Evolutionary conservation across 2,329 filamentous ascomycete species (phyloP).

Genomic region (Sporothrix inflata): DNA sequence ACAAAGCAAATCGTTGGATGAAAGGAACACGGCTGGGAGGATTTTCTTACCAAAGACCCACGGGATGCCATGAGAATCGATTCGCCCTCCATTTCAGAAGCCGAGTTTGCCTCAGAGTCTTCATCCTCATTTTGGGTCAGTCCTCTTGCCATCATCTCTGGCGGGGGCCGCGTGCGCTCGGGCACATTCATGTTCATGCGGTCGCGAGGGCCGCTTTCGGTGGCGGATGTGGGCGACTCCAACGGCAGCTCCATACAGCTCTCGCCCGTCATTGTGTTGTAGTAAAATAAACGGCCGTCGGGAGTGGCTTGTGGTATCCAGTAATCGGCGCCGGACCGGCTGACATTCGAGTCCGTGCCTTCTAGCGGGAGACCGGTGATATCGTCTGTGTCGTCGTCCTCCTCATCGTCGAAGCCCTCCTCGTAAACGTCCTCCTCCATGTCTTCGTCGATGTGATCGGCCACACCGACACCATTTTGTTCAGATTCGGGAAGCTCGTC

Average conservation of each 20-base stretch:
- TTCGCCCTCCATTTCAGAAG: conserved; percentile 81
- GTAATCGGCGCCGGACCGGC: conserved; percentile 88
- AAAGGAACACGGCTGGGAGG: not conserved
- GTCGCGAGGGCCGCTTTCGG: conserved; percentile 84
- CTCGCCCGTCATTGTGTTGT: conserved; percentile 95
- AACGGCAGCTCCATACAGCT: conserved; percentile 93
- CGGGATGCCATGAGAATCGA: conserved; percentile 70
- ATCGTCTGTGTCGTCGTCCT: conserved; percentile 55
- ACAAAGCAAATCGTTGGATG: not conserved
- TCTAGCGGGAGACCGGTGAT: conserved; percentile 66
- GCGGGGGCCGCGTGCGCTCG: conserved; percentile 84
- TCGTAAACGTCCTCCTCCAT: conserved; percentile 70
- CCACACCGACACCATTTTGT: conserved; percentile 56
- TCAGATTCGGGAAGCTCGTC: conserved; percentile 70
- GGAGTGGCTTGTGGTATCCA: conserved; percentile 98
- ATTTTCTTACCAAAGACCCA: conserved; percentile 65
- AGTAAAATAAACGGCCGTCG: conserved; percentile 93
- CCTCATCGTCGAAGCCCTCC: conserved; percentile 68
- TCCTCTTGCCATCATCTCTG: conserved; percentile 87
- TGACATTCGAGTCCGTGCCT: conserved; percentile 58
- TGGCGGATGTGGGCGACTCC: conserved; percentile 79
- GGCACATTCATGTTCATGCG: conserved; percentile 86
- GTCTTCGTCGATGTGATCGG: conserved; percentile 63
- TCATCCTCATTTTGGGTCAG: conserved; percentile 84
- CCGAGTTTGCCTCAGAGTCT: conserved; percentile 81